Evolutionary conservation across 495 filamentous ascomycete genomes (phyloP).

Genomic region (Cryomyces minteri): DNA sequence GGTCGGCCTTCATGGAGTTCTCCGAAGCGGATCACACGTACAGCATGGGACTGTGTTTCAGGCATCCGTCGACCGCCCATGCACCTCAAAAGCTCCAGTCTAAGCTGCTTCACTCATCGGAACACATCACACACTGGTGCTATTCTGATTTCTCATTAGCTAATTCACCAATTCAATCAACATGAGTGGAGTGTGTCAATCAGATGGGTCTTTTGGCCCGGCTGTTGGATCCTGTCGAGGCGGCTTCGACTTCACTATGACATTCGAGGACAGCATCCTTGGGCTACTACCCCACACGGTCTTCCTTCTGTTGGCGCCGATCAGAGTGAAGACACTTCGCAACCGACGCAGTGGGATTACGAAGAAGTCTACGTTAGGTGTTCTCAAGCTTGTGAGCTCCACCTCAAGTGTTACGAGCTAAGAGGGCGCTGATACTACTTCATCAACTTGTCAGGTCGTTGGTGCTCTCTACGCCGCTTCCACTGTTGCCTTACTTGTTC

Average conservation of each 20-base stretch:
- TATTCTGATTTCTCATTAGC: no score
- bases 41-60: no score
- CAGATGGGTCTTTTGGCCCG: slow-evolving; percentile 10
- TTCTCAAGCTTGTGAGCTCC: not conserved
- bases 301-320: slow-evolving; percentile 4
- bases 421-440: no score
- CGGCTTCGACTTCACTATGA: slow-evolving; percentile 11
- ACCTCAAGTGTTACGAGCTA: no score
- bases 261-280: slow-evolving; percentile 10
- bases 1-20: no score
- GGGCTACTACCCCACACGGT: slow-evolving; percentile 4
- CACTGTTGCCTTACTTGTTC: slow-evolving; percentile 4
- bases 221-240: slow-evolving; percentile 7
- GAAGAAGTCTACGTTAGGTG: not conserved
- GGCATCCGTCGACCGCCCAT: no score
- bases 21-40: no score
- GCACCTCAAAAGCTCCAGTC: no score
- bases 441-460: not conserved
- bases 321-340: not conserved
- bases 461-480: not conserved
- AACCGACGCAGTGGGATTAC: not conserved
- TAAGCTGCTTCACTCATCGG: no score
- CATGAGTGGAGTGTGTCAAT: slow-evolving; percentile 6
- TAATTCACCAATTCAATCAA: not conserved
- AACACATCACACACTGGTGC: no score